Percentiles rank a stretch among this genome's conserved stretches.
These are phyloP conservation scores for Cryphonectria parasitica DNA, from an alignment of 2,329 filamentous ascomycete species.

Conservation along the genomic window DNA sequence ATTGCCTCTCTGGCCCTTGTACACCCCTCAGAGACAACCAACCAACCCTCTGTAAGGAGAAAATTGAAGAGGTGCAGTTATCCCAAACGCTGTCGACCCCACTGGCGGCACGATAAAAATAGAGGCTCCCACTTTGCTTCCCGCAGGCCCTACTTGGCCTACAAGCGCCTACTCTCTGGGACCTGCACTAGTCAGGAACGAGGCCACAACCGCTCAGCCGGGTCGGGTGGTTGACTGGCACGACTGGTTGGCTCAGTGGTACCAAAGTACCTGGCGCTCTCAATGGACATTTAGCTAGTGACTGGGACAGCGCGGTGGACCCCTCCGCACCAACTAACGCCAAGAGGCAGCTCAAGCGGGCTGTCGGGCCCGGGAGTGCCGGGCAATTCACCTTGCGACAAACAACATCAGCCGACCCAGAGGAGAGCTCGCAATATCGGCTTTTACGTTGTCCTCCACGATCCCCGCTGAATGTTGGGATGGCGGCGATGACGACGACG, in stretches of 20 bases:
- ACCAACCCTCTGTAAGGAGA: neutral
- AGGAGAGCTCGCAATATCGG: neutral
- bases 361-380: neutral
- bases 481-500: neutral
- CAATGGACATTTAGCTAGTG: neutral
- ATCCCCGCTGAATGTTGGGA: neutral
- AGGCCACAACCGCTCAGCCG: neutral
- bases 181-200: slow-evolving; percentile 10
- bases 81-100: neutral
- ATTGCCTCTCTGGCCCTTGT: neutral
- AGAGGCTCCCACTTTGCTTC: slow-evolving; percentile 1
- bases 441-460: neutral
- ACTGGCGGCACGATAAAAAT: slow-evolving; percentile 4
- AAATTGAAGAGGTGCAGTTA: neutral
- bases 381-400: neutral
- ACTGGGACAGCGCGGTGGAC: neutral
- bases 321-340: neutral
- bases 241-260: neutral
- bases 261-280: neutral
- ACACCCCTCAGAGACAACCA: neutral
- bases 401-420: neutral
- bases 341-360: slow-evolving; percentile 4
- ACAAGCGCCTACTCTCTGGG: neutral
- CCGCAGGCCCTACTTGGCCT: neutral
- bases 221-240: neutral